These are phyloP conservation scores for Neurospora cerealis DNA, from an alignment of 495 filamentous ascomycete genomes.

Conservation along the genomic window DNA sequence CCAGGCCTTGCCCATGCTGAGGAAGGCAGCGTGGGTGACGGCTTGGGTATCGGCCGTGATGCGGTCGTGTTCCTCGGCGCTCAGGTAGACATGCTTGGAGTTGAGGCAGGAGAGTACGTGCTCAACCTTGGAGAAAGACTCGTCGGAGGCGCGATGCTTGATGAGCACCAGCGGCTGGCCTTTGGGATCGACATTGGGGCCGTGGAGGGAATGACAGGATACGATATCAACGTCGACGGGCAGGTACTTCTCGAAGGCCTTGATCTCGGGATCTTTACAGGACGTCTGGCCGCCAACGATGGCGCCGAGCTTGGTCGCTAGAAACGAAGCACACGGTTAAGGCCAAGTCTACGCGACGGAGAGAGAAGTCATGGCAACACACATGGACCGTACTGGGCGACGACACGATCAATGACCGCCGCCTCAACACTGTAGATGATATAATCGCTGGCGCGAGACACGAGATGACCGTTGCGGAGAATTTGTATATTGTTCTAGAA, in stretches of 20 bases:
- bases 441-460: conserved; percentile 88
- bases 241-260: conserved; percentile 82
- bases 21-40: conserved; percentile 92
- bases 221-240: conserved; percentile 86
- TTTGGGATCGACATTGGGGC: conserved; percentile 75
- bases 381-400: conserved; percentile 84
- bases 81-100: conserved; percentile 76
- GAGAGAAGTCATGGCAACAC: conserved; percentile 31
- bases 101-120: conserved; percentile 68
- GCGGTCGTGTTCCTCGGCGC: conserved; percentile 79
- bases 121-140: conserved; percentile 68
- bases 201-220: conserved; percentile 94
- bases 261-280: conserved; percentile 94
- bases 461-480: conserved; percentile 83
- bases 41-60: conserved; percentile 98
- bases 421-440: conserved; percentile 98
- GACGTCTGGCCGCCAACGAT: conserved; percentile 97
- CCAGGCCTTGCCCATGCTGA: conserved; percentile 97
- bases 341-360: background rate
- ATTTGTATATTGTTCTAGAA: conserved; percentile 63
- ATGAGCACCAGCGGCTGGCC: conserved; percentile 89
- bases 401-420: conserved; percentile 74
- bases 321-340: conserved; percentile 4
- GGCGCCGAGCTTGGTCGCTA: conserved; percentile 85
- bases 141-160: conserved; percentile 75